Conservation (phyloP, 2,329 filamentous ascomycete species). For the Fusarium coicis region DNA sequence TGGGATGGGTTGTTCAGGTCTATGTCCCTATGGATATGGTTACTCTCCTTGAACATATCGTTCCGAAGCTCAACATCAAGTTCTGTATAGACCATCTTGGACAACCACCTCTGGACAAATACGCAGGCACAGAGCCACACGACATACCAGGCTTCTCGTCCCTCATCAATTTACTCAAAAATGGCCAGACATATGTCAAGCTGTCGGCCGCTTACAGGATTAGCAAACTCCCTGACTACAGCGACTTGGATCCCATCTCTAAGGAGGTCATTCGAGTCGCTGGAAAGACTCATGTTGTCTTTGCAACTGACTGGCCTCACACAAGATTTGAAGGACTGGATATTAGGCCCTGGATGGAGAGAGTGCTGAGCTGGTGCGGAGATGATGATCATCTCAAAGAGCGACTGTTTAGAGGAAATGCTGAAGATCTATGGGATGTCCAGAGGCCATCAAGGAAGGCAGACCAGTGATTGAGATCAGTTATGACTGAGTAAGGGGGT, state of each 20-base stretch:
- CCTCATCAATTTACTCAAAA: conserved; percentile 58
- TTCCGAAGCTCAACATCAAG: conserved; percentile 60
- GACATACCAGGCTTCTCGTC: conserved; percentile 47
- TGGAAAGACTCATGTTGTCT: conserved; percentile 58
- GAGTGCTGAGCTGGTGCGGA: conserved; percentile 64
- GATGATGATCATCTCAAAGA: conserved; percentile 56
- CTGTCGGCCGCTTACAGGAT: conserved; percentile 69
- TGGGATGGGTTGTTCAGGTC: conserved; percentile 68
- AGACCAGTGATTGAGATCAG: neutral
- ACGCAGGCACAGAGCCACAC: conserved; percentile 38
- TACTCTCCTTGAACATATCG: conserved; percentile 58
- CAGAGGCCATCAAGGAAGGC: neutral
- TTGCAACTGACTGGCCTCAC: conserved; percentile 73
- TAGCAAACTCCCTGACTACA: conserved; percentile 55
- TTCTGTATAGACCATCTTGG: conserved; percentile 71
- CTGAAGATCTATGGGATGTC: conserved; percentile 60
- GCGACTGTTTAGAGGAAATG: conserved; percentile 65
- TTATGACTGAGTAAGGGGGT: neutral
- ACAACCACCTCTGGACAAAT: conserved; percentile 53
- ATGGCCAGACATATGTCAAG: conserved; percentile 65
- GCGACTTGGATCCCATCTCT: conserved; percentile 59
- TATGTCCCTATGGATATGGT: conserved; percentile 65
- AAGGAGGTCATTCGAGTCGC: conserved; percentile 59
- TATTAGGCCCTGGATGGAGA: conserved; percentile 58
- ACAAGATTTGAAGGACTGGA: conserved; percentile 69